Base-by-base conservation (phyloP, 139 green algal genomes). In the Tetratostichococcus sp. region DNA sequence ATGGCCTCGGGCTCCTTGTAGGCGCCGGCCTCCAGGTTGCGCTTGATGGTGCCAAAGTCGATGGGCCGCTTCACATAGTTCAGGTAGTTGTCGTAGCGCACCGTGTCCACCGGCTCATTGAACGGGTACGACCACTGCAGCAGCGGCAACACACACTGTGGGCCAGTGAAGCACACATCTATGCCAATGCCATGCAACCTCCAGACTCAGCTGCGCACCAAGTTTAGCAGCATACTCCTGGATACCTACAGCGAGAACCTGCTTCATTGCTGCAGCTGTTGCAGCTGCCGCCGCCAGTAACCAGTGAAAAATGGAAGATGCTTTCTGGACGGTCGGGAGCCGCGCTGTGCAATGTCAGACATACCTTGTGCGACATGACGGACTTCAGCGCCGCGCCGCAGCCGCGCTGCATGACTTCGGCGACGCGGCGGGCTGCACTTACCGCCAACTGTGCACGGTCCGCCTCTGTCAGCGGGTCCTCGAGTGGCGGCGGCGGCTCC, bases 91-190 rank as follows among this genome's bases (percentile, higher is more conserved):
- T 74, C 57, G 35, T 87, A 98, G 67, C 77, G 72, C 14, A 26
- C 74, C 0, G 79, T 78, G 75, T 98, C 92, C 43, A 98, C 93
- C 1, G 93, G 93, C 0, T 58, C 79, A 70, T 90, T 89, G 84
- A 98, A 98, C 4, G 89, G 87, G 74, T 82, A 96, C 5, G 91
- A 87, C 82, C 83, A 97, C 87, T 91, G 87, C 77, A 79, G 22
- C 39, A 25, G 50, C 39, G 8, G 39, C 8, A 14, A 22, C 39
- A 50, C 39, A 50, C 8, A 8, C 39, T 14, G 39, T 50, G n/a
- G n/a, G n/a, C n/a, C n/a, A n/a, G n/a, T n/a, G n/a, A n/a, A n/a
- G n/a, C n/a, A n/a, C n/a, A n/a, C n/a, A n/a, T n/a, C n/a, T n/a
- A n/a, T n/a, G n/a, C n/a, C n/a, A n/a, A n/a, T n/a, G n/a, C n/a